phyloP scores from a whole-genome alignment of 2,329 filamentous ascomycete species.

The Cercospora nicotianae region DNA sequence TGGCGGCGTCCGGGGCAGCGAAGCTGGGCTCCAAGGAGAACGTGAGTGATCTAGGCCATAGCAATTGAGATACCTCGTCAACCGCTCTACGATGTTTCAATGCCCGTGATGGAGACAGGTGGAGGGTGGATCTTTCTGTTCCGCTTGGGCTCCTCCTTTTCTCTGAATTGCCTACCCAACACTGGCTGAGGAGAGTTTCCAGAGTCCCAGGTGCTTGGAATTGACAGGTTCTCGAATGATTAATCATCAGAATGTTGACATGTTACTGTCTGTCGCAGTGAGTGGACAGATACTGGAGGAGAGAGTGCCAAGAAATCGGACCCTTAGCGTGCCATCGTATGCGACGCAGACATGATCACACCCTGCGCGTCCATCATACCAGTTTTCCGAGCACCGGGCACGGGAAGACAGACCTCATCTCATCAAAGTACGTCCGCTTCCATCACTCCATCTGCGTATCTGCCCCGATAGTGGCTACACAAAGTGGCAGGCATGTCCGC shows the following conservation, averaged over 20 bases:
- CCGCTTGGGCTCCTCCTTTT: background rate
- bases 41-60: background rate
- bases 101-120: background rate
- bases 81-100: background rate
- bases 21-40: background rate
- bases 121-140: background rate
- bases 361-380: slow-evolving; percentile 3
- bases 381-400: background rate
- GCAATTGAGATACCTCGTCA: background rate
- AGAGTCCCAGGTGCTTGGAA: too few relatives aligned
- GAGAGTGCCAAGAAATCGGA: background rate
- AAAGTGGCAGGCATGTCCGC: background rate
- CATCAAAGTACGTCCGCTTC: slow-evolving; percentile 7
- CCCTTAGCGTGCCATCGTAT: slow-evolving; percentile 1
- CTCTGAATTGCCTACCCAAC: too few relatives aligned
- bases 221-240: background rate
- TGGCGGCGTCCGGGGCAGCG: background rate
- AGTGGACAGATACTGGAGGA: background rate
- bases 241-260: background rate
- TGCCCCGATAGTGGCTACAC: background rate
- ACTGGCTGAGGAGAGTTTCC: too few relatives aligned
- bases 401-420: background rate
- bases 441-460: background rate
- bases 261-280: too few relatives aligned
- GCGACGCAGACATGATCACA: slow-evolving; percentile 8